Evolutionary conservation across 352 stramenopile genomes (phyloP), one percentile per base, ranked within the genome.

Genomic region (Thraustochytrium striatum): DNA sequence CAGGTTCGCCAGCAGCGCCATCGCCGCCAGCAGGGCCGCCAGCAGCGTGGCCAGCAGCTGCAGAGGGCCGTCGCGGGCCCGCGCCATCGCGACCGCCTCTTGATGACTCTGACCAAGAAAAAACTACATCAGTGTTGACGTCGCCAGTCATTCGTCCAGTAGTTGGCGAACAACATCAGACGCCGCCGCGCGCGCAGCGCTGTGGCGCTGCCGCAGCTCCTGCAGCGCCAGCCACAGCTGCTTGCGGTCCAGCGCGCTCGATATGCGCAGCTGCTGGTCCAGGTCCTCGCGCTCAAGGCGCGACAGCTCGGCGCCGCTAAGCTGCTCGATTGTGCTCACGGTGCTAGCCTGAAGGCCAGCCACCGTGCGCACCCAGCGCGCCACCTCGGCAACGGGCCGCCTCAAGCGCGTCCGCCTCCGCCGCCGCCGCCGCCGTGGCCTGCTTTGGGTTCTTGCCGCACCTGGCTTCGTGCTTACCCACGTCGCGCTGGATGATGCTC

Each of bases 401-500:
- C n/a, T n/a, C n/a, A n/a, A n/a, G n/a, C n/a, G n/a, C n/a, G n/a
- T n/a, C n/a, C n/a, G 39, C 5, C 39, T 13, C 39, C 39, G 39
- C 39, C 13, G 39, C 5, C 39, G 39, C 39, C 39, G 5, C 13
- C n/a, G n/a, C n/a, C 28, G 39, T 32, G 0, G 21, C 41, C 30
- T 38, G 65, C 3, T 7, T 25, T 38, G 62, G 19, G 32, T 75
- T 75, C 50, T 75, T 75, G 39, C 65, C 61, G 65, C 65, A 75
- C 5, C 65, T 21, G 16, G 65, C 65, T 41, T 75, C 65, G 52
- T 75, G 65, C 52, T 61, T 75, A 21, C 41, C 33, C 32, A 75
- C 52, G 50, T 75, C 65, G 11, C 65, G 65, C 35, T 62, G 65
- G 68, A 75, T 75, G 32, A 75, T 75, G 28, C 58, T 38, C 65